Evolutionary conservation across 148 eudicot genomes (phyloP), one percentile per base, ranked within the genome.

Genomic region (Polygonum aviculare): DNA sequence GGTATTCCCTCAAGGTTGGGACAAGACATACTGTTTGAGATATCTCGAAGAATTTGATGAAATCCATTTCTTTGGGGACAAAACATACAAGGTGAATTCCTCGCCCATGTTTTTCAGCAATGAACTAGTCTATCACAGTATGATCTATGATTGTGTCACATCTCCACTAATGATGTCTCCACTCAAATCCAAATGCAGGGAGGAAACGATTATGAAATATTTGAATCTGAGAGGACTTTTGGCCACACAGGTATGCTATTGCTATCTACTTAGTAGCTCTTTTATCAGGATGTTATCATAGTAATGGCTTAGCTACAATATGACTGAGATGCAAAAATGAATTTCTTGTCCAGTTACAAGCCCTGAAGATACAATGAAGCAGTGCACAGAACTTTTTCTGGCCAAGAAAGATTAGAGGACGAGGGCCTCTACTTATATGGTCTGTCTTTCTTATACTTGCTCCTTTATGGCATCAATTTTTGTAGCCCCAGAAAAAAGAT

Each of bases 1-100:
- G 99, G 99, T 87, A 36, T 95, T 95, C 77, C 99, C 97, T 75
- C 89, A 80, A 78, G 99, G 99, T 74, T 95, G 97, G 99, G 99
- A 95, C 83, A 95, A 95, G 81, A 95, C 99, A 60, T 95, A 88
- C 78, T 88, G 97, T 85, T 87, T 95, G 85, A 83, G 84, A 22
- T 95, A 92, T 82, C 87, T 92, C 31, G 88, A 89, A 21, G 93
- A 88, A 35, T 92, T 88, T 76, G 62, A 69, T 16, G 97, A 95
- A 80, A 89, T 95, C 74, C 99, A 95, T 85, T 95, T 92, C 83
- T 95, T 95, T 83, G 99, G 99, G 62, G 99, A 95, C 85, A 95
- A 92, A 83, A 95, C 97, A 38, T 95, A 89, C 85, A 90, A 95
- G 96, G 99, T 92, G 78, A 73, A 26, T 15, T 5, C 12, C 71